Evolutionary conservation across 83 land plant genomes (phyloP), one percentile per base, ranked within the genome.

Genomic region (Thuja plicata): DNA sequence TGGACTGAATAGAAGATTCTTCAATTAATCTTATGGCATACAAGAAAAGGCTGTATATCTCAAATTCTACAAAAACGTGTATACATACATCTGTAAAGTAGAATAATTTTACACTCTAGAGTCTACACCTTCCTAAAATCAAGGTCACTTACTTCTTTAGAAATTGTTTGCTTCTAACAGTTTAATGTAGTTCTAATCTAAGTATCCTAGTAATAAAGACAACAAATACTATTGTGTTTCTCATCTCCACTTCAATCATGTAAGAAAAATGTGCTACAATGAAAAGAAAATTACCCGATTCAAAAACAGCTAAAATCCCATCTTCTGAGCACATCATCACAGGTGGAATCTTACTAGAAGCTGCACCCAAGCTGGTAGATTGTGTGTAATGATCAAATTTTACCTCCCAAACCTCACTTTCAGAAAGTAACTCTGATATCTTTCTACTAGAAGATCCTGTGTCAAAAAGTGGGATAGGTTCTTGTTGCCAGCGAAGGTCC

Each of bases 321-420:
- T 97, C 99, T 87, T 98, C 99, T 32, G 99, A 98, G 92, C 99
- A 98, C 86, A 94, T 89, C 95, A 98, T 94, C 62, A 94, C 96
- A 70, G 99, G 98, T n/a, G 96, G 89, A 30, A 96, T 86, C 89
- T 92, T 92, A 46, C 90, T 92, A 32, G 95, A 89, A 19, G 97
- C 90, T 30, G 93, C 70, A 87, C 88, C 62, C 40, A 77, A 90
- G 27, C 93, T 91, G 5, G 87, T 71, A 60, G 92, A 88, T 76
- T 93, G 94, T 8, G 88, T 89, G 74, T 91, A 92, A 37, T 79
- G 89, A 89, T 98, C 99, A 90, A 91, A 97, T 81, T 96, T 94
- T 37, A 98, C 99, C 88, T 94, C 94, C 99, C 99, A 98, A 57
- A 98, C 94, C 87, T 98, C 98, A 92, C 99, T 95, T 84, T 97